A percentile compares a stretch with the other conserved stretches of the same genome.
phyloP scores from a whole-genome alignment of 2,329 filamentous ascomycete genomes.

The Coniochaeta sp. region DNA sequence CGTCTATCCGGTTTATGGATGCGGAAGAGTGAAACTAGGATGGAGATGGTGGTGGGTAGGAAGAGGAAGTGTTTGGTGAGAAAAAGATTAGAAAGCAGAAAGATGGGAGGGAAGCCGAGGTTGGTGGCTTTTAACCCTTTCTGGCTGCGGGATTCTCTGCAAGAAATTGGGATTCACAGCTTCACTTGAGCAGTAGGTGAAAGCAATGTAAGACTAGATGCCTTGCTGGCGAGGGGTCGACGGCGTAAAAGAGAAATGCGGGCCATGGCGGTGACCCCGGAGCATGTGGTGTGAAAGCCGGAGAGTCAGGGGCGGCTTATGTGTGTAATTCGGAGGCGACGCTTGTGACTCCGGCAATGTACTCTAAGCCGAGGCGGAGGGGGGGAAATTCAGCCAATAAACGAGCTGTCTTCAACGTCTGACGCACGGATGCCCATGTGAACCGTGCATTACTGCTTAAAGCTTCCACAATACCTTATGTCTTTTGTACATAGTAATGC shows the following conservation, averaged over 20 bases:
- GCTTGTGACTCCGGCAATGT: neutral
- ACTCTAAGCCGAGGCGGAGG: neutral
- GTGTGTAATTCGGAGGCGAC: neutral
- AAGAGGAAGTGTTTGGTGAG: neutral
- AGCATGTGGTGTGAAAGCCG: neutral
- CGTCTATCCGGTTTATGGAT: neutral
- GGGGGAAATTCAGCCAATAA: neutral
- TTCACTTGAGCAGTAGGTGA: neutral
- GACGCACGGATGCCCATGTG: neutral
- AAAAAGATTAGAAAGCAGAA: neutral
- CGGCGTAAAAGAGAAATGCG: neutral
- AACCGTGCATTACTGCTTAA: too few relatives aligned
- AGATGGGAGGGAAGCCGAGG: neutral
- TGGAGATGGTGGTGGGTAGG: neutral
- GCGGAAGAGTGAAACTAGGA: neutral
- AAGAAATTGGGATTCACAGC: neutral
- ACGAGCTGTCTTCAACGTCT: neutral
- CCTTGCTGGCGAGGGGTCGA: neutral
- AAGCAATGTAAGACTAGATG: neutral
- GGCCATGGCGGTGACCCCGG: neutral
- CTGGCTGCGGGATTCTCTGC: neutral
- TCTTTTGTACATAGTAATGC: too few relatives aligned
- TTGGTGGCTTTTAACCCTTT: neutral
- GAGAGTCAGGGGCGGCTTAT: neutral
- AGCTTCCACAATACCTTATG: too few relatives aligned